A percentile compares a stretch with the other conserved stretches of the same genome.
These are phyloP conservation scores for Musa schizocarpa DNA, from an alignment of 176 grass and related monocot species.

Conservation along the genomic window DNA sequence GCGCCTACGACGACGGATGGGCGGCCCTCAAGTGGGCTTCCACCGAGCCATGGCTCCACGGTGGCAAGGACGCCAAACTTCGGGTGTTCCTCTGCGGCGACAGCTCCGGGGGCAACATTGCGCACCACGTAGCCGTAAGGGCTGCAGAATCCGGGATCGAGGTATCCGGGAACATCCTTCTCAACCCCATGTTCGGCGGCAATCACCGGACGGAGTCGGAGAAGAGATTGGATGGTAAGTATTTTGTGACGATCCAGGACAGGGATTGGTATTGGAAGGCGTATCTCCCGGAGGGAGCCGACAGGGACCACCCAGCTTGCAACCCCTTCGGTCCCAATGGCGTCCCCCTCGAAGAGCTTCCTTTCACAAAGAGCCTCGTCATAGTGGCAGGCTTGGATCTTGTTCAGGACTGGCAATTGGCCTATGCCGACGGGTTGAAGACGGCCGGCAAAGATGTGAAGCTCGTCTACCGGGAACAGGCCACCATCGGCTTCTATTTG, in stretches of 20 bases:
- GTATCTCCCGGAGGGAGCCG: constrained; percentile 70
- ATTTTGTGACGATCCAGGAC: constrained; percentile 90
- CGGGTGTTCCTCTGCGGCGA: constrained; percentile 80
- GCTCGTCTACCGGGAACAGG: constrained; percentile 68
- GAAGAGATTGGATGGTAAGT: constrained; percentile 78
- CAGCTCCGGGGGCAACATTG: constrained; percentile 90
- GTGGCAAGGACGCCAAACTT: constrained; percentile 26
- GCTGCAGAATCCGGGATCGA: constrained; percentile 54
- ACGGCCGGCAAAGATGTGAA: constrained; percentile 55
- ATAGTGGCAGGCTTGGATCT: constrained; percentile 84
- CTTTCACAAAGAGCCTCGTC: constrained; percentile 88
- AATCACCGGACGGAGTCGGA: constrained; percentile 59
- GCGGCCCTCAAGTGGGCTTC: constrained; percentile 61
- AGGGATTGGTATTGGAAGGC: constrained; percentile 99
- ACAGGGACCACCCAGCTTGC: constrained; percentile 78
- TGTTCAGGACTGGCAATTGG: constrained; percentile 75
- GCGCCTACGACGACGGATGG: constrained; percentile 89
- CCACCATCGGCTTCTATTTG: constrained; percentile 80
- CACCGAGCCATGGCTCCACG: constrained; percentile 58
- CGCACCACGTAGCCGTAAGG: constrained; percentile 72
- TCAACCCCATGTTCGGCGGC: constrained; percentile 95
- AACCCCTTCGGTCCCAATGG: constrained; percentile 86
- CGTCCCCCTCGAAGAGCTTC: constrained; percentile 27
- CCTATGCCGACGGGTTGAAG: constrained; percentile 59
- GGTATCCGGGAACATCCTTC: constrained; percentile 69